Base-by-base conservation (phyloP, 2,329 filamentous ascomycete species). In the Neofusicoccum parvum region DNA sequence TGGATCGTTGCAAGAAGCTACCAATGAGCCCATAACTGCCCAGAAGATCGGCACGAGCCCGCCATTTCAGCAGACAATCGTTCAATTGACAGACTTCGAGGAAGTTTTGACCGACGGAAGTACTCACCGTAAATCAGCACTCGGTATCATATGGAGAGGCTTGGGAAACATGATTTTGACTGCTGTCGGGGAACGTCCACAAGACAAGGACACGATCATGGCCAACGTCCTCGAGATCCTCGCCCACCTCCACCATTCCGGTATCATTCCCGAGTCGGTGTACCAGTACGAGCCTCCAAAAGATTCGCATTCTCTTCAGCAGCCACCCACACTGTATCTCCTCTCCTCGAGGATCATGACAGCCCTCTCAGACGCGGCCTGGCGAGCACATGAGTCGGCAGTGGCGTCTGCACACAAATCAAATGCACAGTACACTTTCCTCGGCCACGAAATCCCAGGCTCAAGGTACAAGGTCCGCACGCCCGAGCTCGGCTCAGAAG, bases 321-420 rank as follows among this genome's bases (percentile, higher is more conserved):
- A 82, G 66, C 81, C 82, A 36, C 82, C 82, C 3, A 79, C 80
- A 5, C 74, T 84, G 3, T 79, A 82, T 62, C 70, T 83, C 36
- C 72, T 85, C 0, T 83, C 80, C 2, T 79, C 80, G 3, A 77
- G 79, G 17, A 84, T 85, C 39, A 70, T 84, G 32, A 81, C 79
- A 0, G 80, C 82, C 3, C 70, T 85, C 39, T 82, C 82, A 4
- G 82, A 85, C 71, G 82, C 82, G 3, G 79, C 79, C 1, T 84
- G 81, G 82, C 76, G 76, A 59, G 81, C 80, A 6, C 80, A 81
- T 58, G 80, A 83, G 69, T 71, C 72, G 62, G 63, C 72, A 3
- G 69, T 72, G 11, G 53, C 71, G 1, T 72, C 73, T 45, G 69
- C 72, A 50, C 69, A 72, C 10, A 71, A 68, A n/a, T 69, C 71